A percentile compares a stretch with the other conserved stretches of the same genome.
phyloP scores from a whole-genome alignment of 164 flowering plant genomes.

The Hamamelis virginiana region DNA sequence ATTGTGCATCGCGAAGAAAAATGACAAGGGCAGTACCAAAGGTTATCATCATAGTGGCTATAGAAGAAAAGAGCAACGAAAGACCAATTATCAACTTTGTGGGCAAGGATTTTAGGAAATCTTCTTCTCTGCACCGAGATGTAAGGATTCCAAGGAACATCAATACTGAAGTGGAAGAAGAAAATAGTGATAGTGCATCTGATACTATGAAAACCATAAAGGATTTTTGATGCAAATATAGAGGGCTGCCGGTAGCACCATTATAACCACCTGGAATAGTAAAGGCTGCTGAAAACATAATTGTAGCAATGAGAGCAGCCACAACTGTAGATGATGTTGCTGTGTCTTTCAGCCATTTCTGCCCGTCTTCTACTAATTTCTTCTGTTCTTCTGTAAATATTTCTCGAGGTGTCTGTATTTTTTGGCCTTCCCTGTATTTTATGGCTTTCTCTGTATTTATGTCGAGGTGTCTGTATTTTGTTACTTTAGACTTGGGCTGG shows the following conservation, averaged over 20 bases:
- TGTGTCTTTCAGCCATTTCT: slow-evolving; percentile 43
- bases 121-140: slow-evolving; percentile 37
- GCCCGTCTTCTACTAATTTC: slow-evolving; percentile 26
- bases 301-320: slow-evolving; percentile 39
- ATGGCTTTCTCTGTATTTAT: too few species aligned
- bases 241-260: slow-evolving; percentile 24
- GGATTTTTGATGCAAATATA: slow-evolving; percentile 1
- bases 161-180: slow-evolving; percentile 32
- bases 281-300: slow-evolving; percentile 37
- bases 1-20: slow-evolving; percentile 9
- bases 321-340: slow-evolving; percentile 38
- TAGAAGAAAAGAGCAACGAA: slow-evolving; percentile 19
- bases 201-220: slow-evolving; percentile 31
- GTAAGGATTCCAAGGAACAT: slow-evolving; percentile 47
- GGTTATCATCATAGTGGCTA: slow-evolving; percentile 24
- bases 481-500: background rate
- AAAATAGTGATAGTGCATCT: slow-evolving; percentile 29
- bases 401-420: slow-evolving; percentile 14
- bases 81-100: slow-evolving; percentile 27
- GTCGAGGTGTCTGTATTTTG: slow-evolving; percentile 17
- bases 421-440: too few species aligned
- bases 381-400: slow-evolving; percentile 24
- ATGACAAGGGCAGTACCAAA: slow-evolving; percentile 21
- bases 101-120: slow-evolving; percentile 33
- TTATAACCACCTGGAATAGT: slow-evolving; percentile 42